These are phyloP conservation scores for Vaccinium macrocarpon DNA, from an alignment of 148 eudicot genomes.

Conservation along the genomic window DNA sequence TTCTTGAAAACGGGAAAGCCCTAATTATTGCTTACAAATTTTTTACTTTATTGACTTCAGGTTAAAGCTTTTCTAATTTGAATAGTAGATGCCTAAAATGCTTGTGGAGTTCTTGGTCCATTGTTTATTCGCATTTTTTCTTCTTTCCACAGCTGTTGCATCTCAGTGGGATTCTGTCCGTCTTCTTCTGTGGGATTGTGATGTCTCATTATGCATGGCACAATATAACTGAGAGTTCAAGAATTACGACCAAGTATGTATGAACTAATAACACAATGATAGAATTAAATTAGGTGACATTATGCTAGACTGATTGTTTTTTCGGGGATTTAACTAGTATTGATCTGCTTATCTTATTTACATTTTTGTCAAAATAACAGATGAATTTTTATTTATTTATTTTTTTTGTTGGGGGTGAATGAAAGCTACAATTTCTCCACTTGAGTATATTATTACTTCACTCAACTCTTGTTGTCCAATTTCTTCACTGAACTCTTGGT, in stretches of 20 bases:
- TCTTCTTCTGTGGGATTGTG: conserved; percentile 86
- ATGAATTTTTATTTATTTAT: no score
- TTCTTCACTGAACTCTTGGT: conserved; percentile 3
- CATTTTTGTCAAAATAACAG: background rate
- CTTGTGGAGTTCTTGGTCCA: background rate
- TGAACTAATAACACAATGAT: background rate
- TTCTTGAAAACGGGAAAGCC: background rate
- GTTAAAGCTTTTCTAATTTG: background rate
- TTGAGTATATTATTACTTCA: background rate
- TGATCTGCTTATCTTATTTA: background rate
- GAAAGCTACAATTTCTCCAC: background rate
- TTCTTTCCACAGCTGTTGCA: conserved; percentile 50
- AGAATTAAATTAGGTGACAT: background rate
- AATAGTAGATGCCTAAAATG: background rate
- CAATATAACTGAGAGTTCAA: conserved; percentile 82
- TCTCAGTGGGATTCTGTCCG: conserved; percentile 88
- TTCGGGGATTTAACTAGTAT: background rate
- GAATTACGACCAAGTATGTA: conserved; percentile 71
- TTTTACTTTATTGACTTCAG: background rate
- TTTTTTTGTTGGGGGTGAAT: no score
- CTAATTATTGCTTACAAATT: background rate
- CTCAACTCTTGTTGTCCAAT: background rate
- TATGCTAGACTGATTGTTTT: background rate
- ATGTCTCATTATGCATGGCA: conserved; percentile 99
- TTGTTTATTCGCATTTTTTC: background rate